Evolutionary conservation across 257 asterid genomes (phyloP), one percentile per base, ranked within the genome.

Genomic region (Phtheirospermum japonicum): DNA sequence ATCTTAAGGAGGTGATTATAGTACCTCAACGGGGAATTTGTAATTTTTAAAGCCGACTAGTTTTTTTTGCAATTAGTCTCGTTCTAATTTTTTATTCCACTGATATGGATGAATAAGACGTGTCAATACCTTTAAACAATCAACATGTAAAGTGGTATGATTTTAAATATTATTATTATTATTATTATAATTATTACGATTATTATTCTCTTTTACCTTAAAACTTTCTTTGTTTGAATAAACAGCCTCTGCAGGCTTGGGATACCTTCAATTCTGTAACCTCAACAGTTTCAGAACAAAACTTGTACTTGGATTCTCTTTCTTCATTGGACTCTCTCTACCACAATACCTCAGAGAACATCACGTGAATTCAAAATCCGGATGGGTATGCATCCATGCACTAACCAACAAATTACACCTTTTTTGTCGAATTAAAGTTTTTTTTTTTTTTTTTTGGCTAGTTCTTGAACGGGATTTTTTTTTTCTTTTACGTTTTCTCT

Each of bases 261-360:
- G 88, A 10, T 78, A 71, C 52, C 94, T 89, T 49, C 94, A 85
- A 48, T 89, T 83, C 77, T 89, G 94, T 67, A 86, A 89, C 82
- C 78, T 89, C 16, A 84, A 86, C 82, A 89, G 86, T 72, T 86
- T 81, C 76, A 77, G 97, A 50, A 81, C 91, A 40, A 86, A 89
- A 66, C 64, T 82, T 16, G 69, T 89, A 58, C 67, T 85, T 9
- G 97, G 94, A 5, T 59, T 83, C 5, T 87, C 95, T 4, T 51
- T 51, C 71, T 84, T 81, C 67, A 10, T 81, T 2, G 95, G 97
- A 49, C 61, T 89, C 8, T 83, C 92, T 30, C 59, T 89, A 9
- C 89, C 94, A 28, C 90, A 83, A 49, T 78, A 81, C 72, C 71
- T 83, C 53, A 75, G 79, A 71, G 94, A 83, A 62, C 73, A 80